Evolutionary conservation across 2,329 filamentous ascomycete species (phyloP).

Genomic region (Penicillium sp.): DNA sequence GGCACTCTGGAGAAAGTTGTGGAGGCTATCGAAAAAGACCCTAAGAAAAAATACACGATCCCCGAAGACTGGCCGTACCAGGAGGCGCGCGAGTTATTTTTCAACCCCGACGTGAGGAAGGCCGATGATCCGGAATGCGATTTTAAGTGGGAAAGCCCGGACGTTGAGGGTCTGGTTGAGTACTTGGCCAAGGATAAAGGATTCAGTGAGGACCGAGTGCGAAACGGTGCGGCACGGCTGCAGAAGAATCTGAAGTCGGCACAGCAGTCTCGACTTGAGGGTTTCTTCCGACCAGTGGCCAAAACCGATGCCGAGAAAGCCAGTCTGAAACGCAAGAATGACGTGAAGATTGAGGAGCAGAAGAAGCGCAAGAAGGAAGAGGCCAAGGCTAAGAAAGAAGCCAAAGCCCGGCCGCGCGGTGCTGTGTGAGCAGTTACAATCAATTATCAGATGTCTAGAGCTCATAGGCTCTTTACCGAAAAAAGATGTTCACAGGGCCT

Average conservation of each 20-base stretch:
- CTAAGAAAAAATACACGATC: constrained; percentile 74
- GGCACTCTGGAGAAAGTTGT: constrained; percentile 83
- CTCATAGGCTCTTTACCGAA: not conserved
- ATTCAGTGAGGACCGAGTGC: constrained; percentile 91
- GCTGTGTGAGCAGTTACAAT: constrained; percentile 37
- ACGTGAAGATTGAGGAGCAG: constrained; percentile 84
- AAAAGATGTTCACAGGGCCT: not conserved
- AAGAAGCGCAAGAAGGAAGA: constrained; percentile 95
- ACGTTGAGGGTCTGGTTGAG: constrained; percentile 82
- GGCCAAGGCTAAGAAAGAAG: constrained; percentile 90
- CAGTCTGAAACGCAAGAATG: constrained; percentile 83
- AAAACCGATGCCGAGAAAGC: constrained; percentile 85
- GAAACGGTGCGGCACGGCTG: constrained; percentile 70
- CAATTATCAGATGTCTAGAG: not conserved
- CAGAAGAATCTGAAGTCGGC: constrained; percentile 87
- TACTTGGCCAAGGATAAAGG: constrained; percentile 93
- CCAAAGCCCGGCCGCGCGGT: constrained; percentile 79
- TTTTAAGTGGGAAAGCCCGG: constrained; percentile 96
- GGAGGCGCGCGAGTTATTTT: constrained; percentile 87
- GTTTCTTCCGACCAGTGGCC: constrained; percentile 91
- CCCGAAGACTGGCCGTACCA: constrained; percentile 97
- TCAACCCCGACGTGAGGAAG: constrained; percentile 79
- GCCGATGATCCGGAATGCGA: constrained; percentile 86
- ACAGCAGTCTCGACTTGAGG: constrained; percentile 87
- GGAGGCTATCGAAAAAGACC: constrained; percentile 69